Evolutionary conservation across 805 yeast species (phyloP), one percentile per base, ranked within the genome.

Genomic region (Blastobotrys americana): DNA sequence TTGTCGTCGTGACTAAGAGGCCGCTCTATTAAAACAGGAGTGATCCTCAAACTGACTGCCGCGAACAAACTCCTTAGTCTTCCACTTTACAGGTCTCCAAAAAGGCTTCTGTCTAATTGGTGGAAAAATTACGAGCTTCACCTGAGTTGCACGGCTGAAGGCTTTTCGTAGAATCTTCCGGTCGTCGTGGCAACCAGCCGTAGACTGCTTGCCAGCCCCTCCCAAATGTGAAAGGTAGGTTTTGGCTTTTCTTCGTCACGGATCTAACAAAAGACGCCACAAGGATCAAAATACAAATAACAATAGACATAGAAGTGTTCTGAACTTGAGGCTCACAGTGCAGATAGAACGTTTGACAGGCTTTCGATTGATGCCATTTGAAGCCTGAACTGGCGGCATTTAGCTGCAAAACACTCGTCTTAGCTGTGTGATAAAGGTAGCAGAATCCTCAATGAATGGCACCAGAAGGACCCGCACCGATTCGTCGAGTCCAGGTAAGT

Each of bases 331-430:
- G 16, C 31, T 28, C 21, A 31, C 34, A 18, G 34, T 35, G 45
- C 17, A 38, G 36, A 25, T n/a, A 23, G 18, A 34, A 17, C 25
- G 16, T 3, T 18, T 10, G 18, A 20, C 17, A 20, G 13, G 23
- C 33, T 41, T 41, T 41, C 17, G 19, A 36, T 45, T 35, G 38
- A 45, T 37, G 38, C 23, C 13, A 15, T 28, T 40, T 40, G 33
- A 34, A 28, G 10, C 25, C 6, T 15, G 39, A n/a, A 25, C 3
- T 10, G 33, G 16, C 22, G 16, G 16, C 18, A 28, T 17, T 39
- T 18, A 19, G 16, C 25, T 28, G 16, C 35, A 33, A n/a, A n/a
- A n/a, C n/a, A n/a, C n/a, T n/a, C n/a, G n/a, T n/a, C n/a, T n/a
- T n/a, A n/a, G n/a, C n/a, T n/a, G n/a, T n/a, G n/a, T n/a, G n/a